phyloP scores from a whole-genome alignment of 257 asterid genomes.

The Orobanche coerulescens region DNA sequence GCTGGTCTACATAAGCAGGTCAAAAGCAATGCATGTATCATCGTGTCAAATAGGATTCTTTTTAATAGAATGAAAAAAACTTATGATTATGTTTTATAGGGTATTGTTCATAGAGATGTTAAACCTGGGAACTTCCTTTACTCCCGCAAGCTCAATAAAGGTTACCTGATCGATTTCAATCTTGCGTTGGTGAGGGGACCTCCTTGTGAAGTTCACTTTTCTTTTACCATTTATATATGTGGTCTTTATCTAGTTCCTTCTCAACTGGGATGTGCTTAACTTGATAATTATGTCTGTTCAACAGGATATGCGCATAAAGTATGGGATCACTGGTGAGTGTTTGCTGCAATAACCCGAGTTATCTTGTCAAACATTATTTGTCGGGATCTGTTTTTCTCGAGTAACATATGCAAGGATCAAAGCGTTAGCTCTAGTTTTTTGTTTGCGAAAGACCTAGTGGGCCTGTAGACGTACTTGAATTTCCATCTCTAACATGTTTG shows the following conservation, averaged over 20 bases:
- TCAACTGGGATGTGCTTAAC: not conserved
- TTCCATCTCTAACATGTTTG: conserved; percentile 7
- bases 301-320: conserved; percentile 73
- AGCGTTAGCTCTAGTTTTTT: conserved; percentile 4
- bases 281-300: conserved; percentile 14
- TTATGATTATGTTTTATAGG: conserved; percentile 42
- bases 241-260: not conserved
- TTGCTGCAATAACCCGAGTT: conserved; percentile 16
- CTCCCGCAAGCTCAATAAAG: conserved; percentile 67
- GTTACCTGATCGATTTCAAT: conserved; percentile 90
- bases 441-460: not conserved
- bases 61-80: conserved; percentile 9
- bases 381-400: conserved; percentile 13
- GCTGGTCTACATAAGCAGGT: conserved; percentile 91
- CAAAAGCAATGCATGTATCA: conserved; percentile 22
- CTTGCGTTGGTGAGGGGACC: conserved; percentile 76
- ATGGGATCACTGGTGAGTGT: conserved; percentile 46
- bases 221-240: conserved; percentile 1
- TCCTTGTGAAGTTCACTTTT: conserved; percentile 10
- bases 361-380: conserved; percentile 8
- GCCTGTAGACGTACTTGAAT: not conserved
- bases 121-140: conserved; percentile 96
- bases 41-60: conserved; percentile 9
- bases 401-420: conserved; percentile 8
- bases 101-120: conserved; percentile 89